A percentile compares a stretch with the other conserved stretches of the same genome.
phyloP scores from a whole-genome alignment of 495 filamentous ascomycete genomes.

The Parachaetomium inaequale region DNA sequence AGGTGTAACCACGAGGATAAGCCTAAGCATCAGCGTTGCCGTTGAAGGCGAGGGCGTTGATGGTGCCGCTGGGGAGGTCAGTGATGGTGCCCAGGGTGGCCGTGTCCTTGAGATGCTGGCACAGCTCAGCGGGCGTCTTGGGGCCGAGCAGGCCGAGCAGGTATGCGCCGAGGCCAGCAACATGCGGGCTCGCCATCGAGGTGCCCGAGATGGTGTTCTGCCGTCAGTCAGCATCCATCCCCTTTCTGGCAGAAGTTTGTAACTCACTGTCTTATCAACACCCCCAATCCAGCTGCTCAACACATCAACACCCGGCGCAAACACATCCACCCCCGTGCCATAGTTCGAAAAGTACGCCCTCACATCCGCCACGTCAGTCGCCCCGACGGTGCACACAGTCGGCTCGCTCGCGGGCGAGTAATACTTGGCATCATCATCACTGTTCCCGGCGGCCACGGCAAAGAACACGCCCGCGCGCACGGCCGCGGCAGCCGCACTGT shows the following conservation, averaged over 20 bases:
- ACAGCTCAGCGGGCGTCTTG: conserved; percentile 44
- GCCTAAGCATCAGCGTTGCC: conserved; percentile 34
- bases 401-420: conserved; percentile 54
- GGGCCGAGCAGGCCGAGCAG: conserved; percentile 45
- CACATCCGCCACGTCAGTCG: conserved; percentile 43
- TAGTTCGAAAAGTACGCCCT: conserved; percentile 62
- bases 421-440: conserved; percentile 39
- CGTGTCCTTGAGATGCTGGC: conserved; percentile 37
- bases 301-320: conserved; percentile 56
- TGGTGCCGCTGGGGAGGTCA: conserved; percentile 39
- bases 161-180: conserved; percentile 59
- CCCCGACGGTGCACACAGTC: conserved; percentile 58
- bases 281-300: conserved; percentile 55
- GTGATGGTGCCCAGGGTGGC: conserved; percentile 36
- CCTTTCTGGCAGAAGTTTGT: not conserved
- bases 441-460: conserved; percentile 53
- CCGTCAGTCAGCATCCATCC: not conserved
- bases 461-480: conserved; percentile 50
- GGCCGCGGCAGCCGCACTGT: conserved; percentile 48
- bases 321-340: conserved; percentile 56
- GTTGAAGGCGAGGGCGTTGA: conserved; percentile 51
- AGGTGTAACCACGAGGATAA: not conserved
- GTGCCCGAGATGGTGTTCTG: conserved; percentile 63
- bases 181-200: conserved; percentile 61
- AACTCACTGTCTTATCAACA: conserved; percentile 41